Evolutionary conservation across 164 flowering plant species (phyloP).

Genomic region (Akebia trifoliata): DNA sequence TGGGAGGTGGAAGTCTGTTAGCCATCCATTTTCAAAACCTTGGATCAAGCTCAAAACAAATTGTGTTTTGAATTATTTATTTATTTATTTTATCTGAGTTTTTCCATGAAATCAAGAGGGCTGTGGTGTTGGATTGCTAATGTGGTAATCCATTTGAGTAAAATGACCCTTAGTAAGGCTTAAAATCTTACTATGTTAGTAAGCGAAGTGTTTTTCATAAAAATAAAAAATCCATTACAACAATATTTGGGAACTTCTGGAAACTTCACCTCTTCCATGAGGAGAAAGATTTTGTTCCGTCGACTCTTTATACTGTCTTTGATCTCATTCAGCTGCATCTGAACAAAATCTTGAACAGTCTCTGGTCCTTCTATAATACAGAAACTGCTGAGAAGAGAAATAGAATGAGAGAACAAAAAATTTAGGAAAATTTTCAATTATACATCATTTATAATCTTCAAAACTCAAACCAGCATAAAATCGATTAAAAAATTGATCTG

Average conservation of each 20-base stretch:
- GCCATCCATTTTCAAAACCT: no score
- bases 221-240: neutral
- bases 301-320: slow-evolving; percentile 76
- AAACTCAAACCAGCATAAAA: neutral
- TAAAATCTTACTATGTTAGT: no score
- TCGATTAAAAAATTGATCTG: neutral
- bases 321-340: slow-evolving; percentile 81
- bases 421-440: neutral
- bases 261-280: slow-evolving; percentile 86
- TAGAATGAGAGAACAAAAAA: neutral
- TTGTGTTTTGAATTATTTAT: no score
- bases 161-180: no score
- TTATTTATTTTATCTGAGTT: no score
- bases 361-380: slow-evolving; percentile 97
- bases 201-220: no score
- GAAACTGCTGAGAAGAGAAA: slow-evolving; percentile 44
- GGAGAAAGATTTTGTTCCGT: slow-evolving; percentile 84
- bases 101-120: no score
- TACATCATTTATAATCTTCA: neutral
- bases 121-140: no score
- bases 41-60: no score
- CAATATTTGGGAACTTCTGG: neutral
- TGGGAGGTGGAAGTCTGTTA: no score
- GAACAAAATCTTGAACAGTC: slow-evolving; percentile 76
- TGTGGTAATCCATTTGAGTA: no score